Conservation (phyloP, 768 basidiomycete species). For the Leccinum imitatum region DNA sequence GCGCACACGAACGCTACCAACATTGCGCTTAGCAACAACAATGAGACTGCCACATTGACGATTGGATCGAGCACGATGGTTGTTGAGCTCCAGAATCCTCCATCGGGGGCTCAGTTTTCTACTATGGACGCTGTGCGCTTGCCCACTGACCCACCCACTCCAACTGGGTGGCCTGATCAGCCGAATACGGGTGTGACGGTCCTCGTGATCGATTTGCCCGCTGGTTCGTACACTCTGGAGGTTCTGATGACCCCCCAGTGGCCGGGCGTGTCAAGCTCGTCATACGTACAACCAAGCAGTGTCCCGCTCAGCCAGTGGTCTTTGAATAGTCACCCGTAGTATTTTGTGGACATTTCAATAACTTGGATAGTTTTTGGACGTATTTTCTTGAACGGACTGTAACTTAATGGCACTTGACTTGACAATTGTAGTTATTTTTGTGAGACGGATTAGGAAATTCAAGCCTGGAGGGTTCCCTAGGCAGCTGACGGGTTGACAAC, state of each 20-base stretch:
- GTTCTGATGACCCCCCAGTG: slow-evolving; percentile 96
- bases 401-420: not conserved
- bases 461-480: slow-evolving; percentile 10
- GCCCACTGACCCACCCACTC: slow-evolving; percentile 59
- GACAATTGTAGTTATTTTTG: not conserved
- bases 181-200: slow-evolving; percentile 78
- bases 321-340: slow-evolving; percentile 64
- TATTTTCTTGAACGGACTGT: slow-evolving; percentile 4
- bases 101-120: slow-evolving; percentile 62
- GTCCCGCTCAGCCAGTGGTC: slow-evolving; percentile 78
- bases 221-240: slow-evolving; percentile 74
- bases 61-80: slow-evolving; percentile 68
- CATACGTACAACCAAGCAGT: slow-evolving; percentile 58
- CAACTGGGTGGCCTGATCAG: slow-evolving; percentile 61
- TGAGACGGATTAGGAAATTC: slow-evolving; percentile 18
- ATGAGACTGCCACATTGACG: slow-evolving; percentile 70
- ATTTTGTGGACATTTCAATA: slow-evolving; percentile 4
- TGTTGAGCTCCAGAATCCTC: slow-evolving; percentile 67
- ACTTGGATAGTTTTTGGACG: slow-evolving; percentile 3
- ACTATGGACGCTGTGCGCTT: slow-evolving; percentile 56
- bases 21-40: slow-evolving; percentile 47
- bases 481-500: slow-evolving; percentile 21
- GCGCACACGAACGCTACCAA: slow-evolving; percentile 95
- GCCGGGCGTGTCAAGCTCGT: slow-evolving; percentile 64
- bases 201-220: slow-evolving; percentile 62